phyloP scores from a whole-genome alignment of 768 basidiomycete genomes.

The Hydnum rufescens region DNA sequence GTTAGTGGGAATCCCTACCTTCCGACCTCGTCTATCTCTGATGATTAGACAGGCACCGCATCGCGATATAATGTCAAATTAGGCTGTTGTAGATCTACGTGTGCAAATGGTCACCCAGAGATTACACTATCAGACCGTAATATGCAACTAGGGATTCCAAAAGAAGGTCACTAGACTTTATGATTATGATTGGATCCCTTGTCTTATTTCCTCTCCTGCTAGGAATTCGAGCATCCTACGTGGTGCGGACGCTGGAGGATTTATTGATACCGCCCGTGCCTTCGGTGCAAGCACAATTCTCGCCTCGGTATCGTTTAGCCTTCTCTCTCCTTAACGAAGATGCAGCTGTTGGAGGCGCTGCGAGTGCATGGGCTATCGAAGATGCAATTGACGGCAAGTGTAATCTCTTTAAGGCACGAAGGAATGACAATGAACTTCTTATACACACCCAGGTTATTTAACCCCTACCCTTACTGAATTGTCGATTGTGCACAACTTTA shows the following conservation, averaged over 20 bases:
- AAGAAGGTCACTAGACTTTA: constrained; percentile 1
- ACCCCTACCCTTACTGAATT: constrained; percentile 42
- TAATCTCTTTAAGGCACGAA: not conserved
- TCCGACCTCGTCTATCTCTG: no score
- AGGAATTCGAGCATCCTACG: not conserved
- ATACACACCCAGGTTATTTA: constrained; percentile 35
- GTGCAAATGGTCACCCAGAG: not conserved
- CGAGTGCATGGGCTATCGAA: constrained; percentile 55
- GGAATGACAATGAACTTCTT: not conserved
- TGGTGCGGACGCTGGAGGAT: constrained; percentile 16
- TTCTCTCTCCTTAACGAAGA: constrained; percentile 91
- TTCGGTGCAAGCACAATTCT: constrained; percentile 43
- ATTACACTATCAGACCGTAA: not conserved
- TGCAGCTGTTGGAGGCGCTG: constrained; percentile 38
- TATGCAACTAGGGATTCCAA: not conserved
- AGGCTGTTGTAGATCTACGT: no score
- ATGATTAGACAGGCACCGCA: no score
- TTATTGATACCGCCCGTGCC: constrained; percentile 25
- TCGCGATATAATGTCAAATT: no score
- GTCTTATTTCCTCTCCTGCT: constrained; percentile 9
- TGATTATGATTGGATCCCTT: not conserved
- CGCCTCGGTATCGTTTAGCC: constrained; percentile 66
- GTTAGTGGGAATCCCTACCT: no score
- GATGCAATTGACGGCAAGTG: constrained; percentile 41
- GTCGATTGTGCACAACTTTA: constrained; percentile 64